Conservation (phyloP, 768 basidiomycete genomes). For the Mycena belliarum region DNA sequence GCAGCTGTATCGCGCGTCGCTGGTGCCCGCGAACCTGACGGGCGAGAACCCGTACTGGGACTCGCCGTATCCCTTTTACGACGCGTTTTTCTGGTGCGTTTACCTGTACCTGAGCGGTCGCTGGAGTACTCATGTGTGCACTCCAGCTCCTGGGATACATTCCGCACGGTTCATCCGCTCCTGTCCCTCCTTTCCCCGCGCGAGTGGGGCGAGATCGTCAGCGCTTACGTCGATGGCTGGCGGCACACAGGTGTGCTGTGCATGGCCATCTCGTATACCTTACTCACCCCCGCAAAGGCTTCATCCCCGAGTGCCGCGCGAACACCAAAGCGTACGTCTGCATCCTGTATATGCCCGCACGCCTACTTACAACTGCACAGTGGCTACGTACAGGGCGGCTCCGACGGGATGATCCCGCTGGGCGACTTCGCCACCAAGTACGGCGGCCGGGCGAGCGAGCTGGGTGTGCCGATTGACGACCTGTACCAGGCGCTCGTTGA, state of each 20-base stretch:
- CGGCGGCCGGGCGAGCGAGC: conserved; percentile 32
- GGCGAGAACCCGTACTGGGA: conserved; percentile 54
- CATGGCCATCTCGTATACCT: not conserved
- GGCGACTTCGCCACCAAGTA: conserved; percentile 56
- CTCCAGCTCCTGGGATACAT: conserved; percentile 53
- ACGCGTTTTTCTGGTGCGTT: conserved; percentile 50
- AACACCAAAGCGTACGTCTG: conserved; percentile 47
- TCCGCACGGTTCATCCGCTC: conserved; percentile 53
- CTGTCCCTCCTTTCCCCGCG: conserved; percentile 45
- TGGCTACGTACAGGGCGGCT: conserved; percentile 52
- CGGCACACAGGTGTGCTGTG: conserved; percentile 40
- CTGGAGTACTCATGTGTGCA: not conserved
- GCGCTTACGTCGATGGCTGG: conserved; percentile 53
- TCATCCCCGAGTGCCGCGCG: conserved; percentile 50
- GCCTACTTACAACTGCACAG: conserved; percentile 21
- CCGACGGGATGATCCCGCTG: conserved; percentile 53
- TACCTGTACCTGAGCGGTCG: no score
- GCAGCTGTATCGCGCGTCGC: conserved; percentile 49
- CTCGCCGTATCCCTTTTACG: conserved; percentile 48
- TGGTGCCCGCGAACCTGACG: conserved; percentile 54
- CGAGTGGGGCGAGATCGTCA: conserved; percentile 51
- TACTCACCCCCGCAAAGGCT: conserved; percentile 32
- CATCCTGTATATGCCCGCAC: not conserved
- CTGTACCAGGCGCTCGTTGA: conserved; percentile 51
- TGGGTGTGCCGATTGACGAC: conserved; percentile 47